phyloP scores from a whole-genome alignment of 2,329 filamentous ascomycete species.

The Metarhizium humberi region DNA sequence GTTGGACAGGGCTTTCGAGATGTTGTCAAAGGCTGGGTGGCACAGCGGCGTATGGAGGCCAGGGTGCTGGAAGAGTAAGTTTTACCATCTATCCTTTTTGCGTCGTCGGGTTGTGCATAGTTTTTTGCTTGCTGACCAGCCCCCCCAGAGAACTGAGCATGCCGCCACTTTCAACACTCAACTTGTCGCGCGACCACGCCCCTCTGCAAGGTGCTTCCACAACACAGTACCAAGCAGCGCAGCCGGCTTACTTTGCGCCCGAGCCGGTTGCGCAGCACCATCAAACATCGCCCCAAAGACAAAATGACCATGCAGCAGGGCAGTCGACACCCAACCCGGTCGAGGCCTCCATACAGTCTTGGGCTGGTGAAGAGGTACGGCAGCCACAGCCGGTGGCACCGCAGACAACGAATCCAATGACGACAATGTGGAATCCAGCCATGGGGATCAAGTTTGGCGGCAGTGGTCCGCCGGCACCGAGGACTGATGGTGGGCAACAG shows the following conservation, averaged over 20 bases:
- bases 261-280: conserved; percentile 9
- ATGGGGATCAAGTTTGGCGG: conserved; percentile 66
- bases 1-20: conserved; percentile 74
- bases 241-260: conserved; percentile 9
- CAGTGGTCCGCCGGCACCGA: conserved; percentile 6
- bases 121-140: not conserved
- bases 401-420: conserved; percentile 19
- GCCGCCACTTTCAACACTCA: conserved; percentile 38
- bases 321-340: conserved; percentile 19
- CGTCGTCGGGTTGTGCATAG: not conserved
- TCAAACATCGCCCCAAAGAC: conserved; percentile 14
- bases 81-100: conserved; percentile 4
- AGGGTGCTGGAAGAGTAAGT: conserved; percentile 65
- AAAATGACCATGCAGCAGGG: conserved; percentile 15
- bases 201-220: conserved; percentile 4
- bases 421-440: conserved; percentile 59
- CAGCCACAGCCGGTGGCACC: conserved; percentile 41
- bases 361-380: conserved; percentile 48
- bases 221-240: conserved; percentile 6
- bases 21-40: conserved; percentile 65
- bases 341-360: conserved; percentile 50
- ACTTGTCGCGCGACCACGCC: conserved; percentile 21
- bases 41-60: conserved; percentile 73
- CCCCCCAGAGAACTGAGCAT: conserved; percentile 38
- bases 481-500: conserved; percentile 8